These are phyloP conservation scores for Trypanosoma melophagium DNA, from an alignment of 208 protist species.

Conservation along the genomic window DNA sequence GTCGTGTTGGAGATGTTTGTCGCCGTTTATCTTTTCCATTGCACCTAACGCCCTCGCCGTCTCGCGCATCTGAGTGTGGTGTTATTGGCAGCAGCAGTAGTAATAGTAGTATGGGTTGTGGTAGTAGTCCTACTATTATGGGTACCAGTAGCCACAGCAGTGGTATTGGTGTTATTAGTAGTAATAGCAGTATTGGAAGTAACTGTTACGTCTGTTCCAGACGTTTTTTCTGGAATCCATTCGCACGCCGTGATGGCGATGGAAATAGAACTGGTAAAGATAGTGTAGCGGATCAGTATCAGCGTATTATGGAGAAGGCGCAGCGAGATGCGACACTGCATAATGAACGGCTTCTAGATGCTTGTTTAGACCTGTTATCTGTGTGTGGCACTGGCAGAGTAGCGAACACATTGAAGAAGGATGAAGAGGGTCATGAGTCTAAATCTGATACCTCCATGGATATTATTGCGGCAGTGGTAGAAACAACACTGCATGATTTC, in stretches of 20 bases:
- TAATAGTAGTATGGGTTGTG: no score
- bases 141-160: background rate
- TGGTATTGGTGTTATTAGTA: background rate
- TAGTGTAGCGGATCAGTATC: slow-evolving; percentile 33
- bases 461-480: slow-evolving; percentile 34
- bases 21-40: background rate
- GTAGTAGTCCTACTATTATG: no score
- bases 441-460: slow-evolving; percentile 16
- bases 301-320: slow-evolving; percentile 41
- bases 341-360: slow-evolving; percentile 68
- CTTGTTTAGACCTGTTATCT: slow-evolving; percentile 71
- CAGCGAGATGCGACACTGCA: slow-evolving; percentile 45
- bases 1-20: no score
- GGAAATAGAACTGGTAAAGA: slow-evolving; percentile 1
- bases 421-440: no score
- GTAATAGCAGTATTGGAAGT: background rate
- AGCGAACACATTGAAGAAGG: no score
- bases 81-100: no score
- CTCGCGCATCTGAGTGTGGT: background rate
- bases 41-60: background rate
- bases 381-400: slow-evolving; percentile 39
- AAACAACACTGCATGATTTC: slow-evolving; percentile 60
- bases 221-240: slow-evolving; percentile 54
- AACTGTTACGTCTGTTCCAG: background rate
- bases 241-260: slow-evolving; percentile 22